Conservation (phyloP, 441 rosid genomes). For the Euphorbia schlechtendalii region DNA sequence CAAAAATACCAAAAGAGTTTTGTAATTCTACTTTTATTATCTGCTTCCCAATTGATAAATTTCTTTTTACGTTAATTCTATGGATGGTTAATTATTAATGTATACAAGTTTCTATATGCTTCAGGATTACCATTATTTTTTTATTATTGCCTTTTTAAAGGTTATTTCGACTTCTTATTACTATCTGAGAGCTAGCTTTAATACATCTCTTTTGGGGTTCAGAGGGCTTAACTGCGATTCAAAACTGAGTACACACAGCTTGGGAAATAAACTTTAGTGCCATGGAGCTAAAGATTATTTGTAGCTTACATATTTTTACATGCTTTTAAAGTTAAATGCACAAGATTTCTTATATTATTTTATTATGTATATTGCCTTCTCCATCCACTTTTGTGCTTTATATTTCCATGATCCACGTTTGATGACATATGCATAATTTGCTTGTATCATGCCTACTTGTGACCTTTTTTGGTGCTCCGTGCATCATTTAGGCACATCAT, state of each 20-base stretch:
- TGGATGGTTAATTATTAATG: not conserved
- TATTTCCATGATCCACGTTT: not conserved
- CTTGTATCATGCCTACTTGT: slow-evolving; percentile 23
- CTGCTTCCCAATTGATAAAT: not conserved
- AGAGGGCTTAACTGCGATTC: not conserved
- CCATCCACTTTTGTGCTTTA: slow-evolving; percentile 30
- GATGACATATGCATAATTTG: slow-evolving; percentile 23
- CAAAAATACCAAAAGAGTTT: no score
- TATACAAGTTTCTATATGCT: not conserved
- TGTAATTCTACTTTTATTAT: not conserved
- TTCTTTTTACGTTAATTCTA: not conserved
- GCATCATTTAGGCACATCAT: slow-evolving; percentile 24
- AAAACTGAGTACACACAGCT: not conserved
- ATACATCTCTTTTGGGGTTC: not conserved
- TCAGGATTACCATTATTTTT: not conserved
- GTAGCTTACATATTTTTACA: not conserved
- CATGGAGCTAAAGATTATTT: not conserved
- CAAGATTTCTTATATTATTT: not conserved
- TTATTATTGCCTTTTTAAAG: not conserved
- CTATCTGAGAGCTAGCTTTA: not conserved
- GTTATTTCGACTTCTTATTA: not conserved
- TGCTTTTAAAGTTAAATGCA: not conserved
- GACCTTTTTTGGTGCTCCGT: slow-evolving; percentile 12
- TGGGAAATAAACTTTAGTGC: not conserved
- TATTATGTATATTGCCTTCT: not conserved